Conservation (phyloP, 352 stramenopile species). For the Phytophthora pisi region DNA sequence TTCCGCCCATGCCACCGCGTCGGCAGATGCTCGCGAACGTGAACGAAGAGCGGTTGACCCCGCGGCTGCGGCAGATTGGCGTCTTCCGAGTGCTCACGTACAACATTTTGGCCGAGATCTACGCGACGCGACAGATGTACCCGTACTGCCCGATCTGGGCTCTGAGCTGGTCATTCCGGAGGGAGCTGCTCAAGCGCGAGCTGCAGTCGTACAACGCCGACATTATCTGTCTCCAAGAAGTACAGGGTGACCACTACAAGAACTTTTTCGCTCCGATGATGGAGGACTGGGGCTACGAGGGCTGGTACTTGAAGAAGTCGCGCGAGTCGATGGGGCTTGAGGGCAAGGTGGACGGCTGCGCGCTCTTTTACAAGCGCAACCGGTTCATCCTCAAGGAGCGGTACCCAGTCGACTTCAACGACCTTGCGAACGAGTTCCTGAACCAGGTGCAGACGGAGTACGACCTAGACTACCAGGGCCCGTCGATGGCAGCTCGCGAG, state of each 20-base stretch:
- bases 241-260: conserved; percentile 99
- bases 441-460: conserved; percentile 73
- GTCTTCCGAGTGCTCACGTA: conserved; percentile 90
- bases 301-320: conserved; percentile 98
- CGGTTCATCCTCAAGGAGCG: conserved; percentile 90
- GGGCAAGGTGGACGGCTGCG: conserved; percentile 98
- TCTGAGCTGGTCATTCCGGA: conserved; percentile 96
- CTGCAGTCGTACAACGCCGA: conserved; percentile 93
- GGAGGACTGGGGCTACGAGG: conserved; percentile 95
- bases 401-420: conserved; percentile 98
- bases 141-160: conserved; percentile 97
- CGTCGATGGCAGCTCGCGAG: conserved; percentile 67
- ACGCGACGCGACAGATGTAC: conserved; percentile 93
- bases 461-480: conserved; percentile 75
- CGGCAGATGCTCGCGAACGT: conserved; percentile 86
- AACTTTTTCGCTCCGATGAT: conserved; percentile 96
- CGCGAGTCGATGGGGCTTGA: conserved; percentile 96
- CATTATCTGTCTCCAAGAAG: conserved; percentile 98
- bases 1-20: conserved; percentile 73
- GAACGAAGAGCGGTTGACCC: conserved; percentile 74
- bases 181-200: conserved; percentile 90
- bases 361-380: conserved; percentile 97
- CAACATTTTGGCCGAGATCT: conserved; percentile 93
- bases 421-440: conserved; percentile 84
- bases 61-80: conserved; percentile 77